These are phyloP conservation scores for Aspergillus intermedius DNA, from an alignment of 2,329 filamentous ascomycete species.

Conservation along the genomic window DNA sequence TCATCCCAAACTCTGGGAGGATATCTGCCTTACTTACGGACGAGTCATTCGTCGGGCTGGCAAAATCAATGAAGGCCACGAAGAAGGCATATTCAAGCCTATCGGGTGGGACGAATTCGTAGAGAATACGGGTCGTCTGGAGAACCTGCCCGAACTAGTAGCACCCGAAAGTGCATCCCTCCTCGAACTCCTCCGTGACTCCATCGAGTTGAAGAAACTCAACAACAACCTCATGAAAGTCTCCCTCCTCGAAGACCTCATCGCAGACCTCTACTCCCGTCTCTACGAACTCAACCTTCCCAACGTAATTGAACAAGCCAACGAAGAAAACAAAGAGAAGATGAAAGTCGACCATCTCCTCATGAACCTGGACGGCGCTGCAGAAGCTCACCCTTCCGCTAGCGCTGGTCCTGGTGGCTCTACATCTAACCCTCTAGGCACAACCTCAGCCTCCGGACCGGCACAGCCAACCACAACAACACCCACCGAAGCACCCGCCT, in stretches of 20 bases:
- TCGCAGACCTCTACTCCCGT: conserved; percentile 79
- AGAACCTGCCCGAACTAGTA: conserved; percentile 49
- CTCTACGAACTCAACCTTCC: conserved; percentile 35
- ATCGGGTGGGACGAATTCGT: conserved; percentile 61
- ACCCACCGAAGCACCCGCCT: conserved; percentile 22
- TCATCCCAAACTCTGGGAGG: conserved; percentile 57
- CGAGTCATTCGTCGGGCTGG: conserved; percentile 53
- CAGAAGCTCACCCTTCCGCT: conserved; percentile 19
- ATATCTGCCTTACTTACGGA: conserved; percentile 53
- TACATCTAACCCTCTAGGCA: not conserved
- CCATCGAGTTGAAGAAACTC: conserved; percentile 65
- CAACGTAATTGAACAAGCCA: conserved; percentile 33
- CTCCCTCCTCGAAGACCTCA: conserved; percentile 81
- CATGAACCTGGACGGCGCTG: conserved; percentile 31
- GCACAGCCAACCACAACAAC: not conserved
- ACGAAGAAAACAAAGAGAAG: conserved; percentile 41
- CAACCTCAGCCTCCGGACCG: conserved; percentile 23
- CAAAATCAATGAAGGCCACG: conserved; percentile 53
- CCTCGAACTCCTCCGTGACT: conserved; percentile 59
- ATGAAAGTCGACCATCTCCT: conserved; percentile 44
- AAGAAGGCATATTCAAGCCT: conserved; percentile 59
- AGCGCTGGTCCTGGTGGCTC: not conserved
- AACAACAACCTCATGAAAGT: conserved; percentile 86
- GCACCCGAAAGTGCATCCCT: conserved; percentile 41
- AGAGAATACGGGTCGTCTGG: conserved; percentile 52